Evolutionary conservation across 2,329 filamentous ascomycete species (phyloP).

Genomic region (Neonectria coccinea): DNA sequence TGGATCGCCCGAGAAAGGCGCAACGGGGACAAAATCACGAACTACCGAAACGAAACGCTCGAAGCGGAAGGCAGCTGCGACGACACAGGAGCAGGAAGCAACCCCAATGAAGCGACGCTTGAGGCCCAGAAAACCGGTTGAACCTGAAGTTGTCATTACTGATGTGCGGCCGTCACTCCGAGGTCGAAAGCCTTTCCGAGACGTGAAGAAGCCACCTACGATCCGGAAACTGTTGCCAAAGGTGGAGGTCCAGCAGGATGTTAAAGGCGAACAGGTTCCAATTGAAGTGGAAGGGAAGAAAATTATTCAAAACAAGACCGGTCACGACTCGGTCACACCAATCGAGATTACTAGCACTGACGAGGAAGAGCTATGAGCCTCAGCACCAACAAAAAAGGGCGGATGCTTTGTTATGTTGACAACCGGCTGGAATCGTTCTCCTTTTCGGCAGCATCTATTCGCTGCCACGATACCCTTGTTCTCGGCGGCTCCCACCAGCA

Average conservation of each 20-base stretch:
- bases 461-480: conserved; percentile 42
- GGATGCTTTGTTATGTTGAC: conserved; percentile 11
- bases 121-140: conserved; percentile 36
- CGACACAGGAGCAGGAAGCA: conserved; percentile 22
- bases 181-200: conserved; percentile 11
- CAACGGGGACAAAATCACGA: neutral
- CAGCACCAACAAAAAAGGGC: conserved; percentile 11
- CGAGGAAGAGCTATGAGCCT: conserved; percentile 35
- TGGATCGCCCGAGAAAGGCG: neutral
- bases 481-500: conserved; percentile 17
- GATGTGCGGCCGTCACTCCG: conserved; percentile 28
- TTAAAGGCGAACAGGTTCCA: conserved; percentile 1
- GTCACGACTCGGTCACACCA: conserved; percentile 25
- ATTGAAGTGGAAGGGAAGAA: conserved; percentile 23
- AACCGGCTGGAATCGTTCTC: conserved; percentile 15
- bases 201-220: conserved; percentile 23
- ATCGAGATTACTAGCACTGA: conserved; percentile 37
- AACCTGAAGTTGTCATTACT: conserved; percentile 16
- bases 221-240: conserved; percentile 13
- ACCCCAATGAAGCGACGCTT: conserved; percentile 38
- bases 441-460: conserved; percentile 30
- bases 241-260: conserved; percentile 5
- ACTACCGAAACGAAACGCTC: conserved; percentile 5
- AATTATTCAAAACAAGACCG: conserved; percentile 25
- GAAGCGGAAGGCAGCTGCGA: conserved; percentile 5